Evolutionary conservation across 495 filamentous ascomycete species (phyloP), one percentile per base, ranked within the genome.

Genomic region (Gamarada debralockiae): DNA sequence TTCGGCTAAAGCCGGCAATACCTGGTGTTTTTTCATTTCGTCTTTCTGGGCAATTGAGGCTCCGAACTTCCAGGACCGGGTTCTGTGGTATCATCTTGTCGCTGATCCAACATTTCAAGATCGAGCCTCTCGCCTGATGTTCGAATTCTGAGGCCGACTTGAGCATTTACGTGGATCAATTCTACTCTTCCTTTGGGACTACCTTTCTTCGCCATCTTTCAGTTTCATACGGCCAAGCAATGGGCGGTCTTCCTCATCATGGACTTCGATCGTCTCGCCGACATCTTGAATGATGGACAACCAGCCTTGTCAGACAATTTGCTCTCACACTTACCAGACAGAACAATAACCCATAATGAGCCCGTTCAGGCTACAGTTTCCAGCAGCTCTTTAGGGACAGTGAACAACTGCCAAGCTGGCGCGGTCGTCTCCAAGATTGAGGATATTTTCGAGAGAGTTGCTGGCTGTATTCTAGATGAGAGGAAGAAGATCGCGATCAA

Each of bases 381-480:
- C 4, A 24, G 18, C 2, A 25, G 10, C n/a, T 8, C 12, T 14
- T 13, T 17, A 5, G 34, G 8, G 24, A 40, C 23, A 27, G 4
- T 10, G 14, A 43, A 22, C 24, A 17, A 50, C 34, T 21, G 5
- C 27, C 58, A 71, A 10, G 34, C 55, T 10, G 60, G 58, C 14
- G 49, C 36, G 1, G 71, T 78, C 5, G 68, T 83, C 27, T 47
- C 65, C 18, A 73, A 68, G 20, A 79, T 84, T 50, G 80, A 84
- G 57, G 48, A 60, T 6, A 69, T 85, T 5, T 61, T 85, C 25
- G 72, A 77, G 47, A 44, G 57, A 3, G 76, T 84, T 21, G 51
- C 74, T 4, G 78, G 81, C 48, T 71, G 70, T 3, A 47, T 81
- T 13, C 55, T 78, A 14, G 54, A 59, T 22, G 60, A 71, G 14